Evolutionary conservation across 2,329 filamentous ascomycete species (phyloP).

Genomic region (Sphaceloma murrayae): DNA sequence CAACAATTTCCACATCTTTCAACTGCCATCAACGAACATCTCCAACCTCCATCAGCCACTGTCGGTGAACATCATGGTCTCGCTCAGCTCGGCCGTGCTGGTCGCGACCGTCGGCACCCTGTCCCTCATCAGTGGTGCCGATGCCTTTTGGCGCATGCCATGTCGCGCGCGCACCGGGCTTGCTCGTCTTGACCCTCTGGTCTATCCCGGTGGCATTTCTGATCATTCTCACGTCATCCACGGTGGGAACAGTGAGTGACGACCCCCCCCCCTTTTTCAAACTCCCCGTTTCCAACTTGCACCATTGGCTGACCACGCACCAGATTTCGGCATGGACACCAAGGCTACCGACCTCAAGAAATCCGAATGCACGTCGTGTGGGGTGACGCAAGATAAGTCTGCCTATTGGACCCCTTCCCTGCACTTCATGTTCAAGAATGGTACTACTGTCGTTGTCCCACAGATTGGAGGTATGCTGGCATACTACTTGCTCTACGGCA

Average conservation of each 20-base stretch:
- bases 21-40: slow-evolving; percentile 10
- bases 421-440: slow-evolving; percentile 65
- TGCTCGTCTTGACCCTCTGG: slow-evolving; percentile 59
- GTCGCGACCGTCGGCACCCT: slow-evolving; percentile 22
- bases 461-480: slow-evolving; percentile 77
- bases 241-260: slow-evolving; percentile 65
- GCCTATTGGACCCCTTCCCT: slow-evolving; percentile 72
- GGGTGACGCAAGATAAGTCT: slow-evolving; percentile 72
- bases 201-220: slow-evolving; percentile 51
- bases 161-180: slow-evolving; percentile 62
- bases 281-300: not conserved
- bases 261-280: too few species aligned
- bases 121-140: slow-evolving; percentile 24
- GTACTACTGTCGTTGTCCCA: slow-evolving; percentile 57
- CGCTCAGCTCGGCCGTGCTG: slow-evolving; percentile 17
- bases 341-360: slow-evolving; percentile 47
- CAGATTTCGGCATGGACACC: slow-evolving; percentile 57
- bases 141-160: slow-evolving; percentile 83
- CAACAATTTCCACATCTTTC: not conserved
- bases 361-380: slow-evolving; percentile 70
- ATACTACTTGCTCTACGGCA: slow-evolving; percentile 76
- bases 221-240: slow-evolving; percentile 66
- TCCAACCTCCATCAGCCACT: slow-evolving; percentile 3
- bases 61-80: slow-evolving; percentile 12
- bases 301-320: slow-evolving; percentile 18